These are phyloP conservation scores for Fimicolochytrium jonesii DNA, from an alignment of 192 early-diverging fungal species.

Conservation along the genomic window DNA sequence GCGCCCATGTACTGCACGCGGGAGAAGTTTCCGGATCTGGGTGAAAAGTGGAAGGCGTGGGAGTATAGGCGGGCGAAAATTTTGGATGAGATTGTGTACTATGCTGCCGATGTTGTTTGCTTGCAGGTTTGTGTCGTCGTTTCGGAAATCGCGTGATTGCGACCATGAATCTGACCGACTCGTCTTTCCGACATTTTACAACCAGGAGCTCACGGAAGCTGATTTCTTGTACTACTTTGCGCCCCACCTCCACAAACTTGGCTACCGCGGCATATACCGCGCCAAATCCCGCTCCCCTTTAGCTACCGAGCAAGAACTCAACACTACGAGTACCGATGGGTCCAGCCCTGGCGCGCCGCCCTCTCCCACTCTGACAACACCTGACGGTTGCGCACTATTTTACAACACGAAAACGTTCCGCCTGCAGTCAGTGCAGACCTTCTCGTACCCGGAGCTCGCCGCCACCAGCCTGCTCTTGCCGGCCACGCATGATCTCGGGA, in stretches of 20 bases:
- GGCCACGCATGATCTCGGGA: conserved; percentile 18
- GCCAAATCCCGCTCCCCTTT: conserved; percentile 30
- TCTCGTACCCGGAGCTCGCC: conserved; percentile 35
- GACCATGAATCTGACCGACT: too few relatives aligned
- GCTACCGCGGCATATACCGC: conserved; percentile 47
- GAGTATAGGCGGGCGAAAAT: conserved; percentile 29
- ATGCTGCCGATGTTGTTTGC: conserved; percentile 42
- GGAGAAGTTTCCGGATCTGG: conserved; percentile 25
- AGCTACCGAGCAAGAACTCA: too few relatives aligned
- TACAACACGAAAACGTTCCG: conserved; percentile 30
- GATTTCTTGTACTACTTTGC: conserved; percentile 44
- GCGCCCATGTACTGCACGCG: conserved; percentile 40
- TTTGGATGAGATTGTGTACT: conserved; percentile 40
- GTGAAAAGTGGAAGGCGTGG: conserved; percentile 30
- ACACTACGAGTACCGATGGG: too few relatives aligned
- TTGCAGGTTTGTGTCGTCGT: too few relatives aligned
- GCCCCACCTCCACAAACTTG: conserved; percentile 35
- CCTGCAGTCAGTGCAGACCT: conserved; percentile 32
- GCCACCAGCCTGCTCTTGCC: background rate
- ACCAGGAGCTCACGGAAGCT: conserved; percentile 38
- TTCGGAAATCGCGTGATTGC: too few relatives aligned
- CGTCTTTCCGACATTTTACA: too few relatives aligned
- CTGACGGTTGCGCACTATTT: conserved; percentile 49
- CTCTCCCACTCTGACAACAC: too few relatives aligned
- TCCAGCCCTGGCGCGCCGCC: too few relatives aligned